Conservation (phyloP, 139 green algal genomes). For the Medakamo hakoo region DNA sequence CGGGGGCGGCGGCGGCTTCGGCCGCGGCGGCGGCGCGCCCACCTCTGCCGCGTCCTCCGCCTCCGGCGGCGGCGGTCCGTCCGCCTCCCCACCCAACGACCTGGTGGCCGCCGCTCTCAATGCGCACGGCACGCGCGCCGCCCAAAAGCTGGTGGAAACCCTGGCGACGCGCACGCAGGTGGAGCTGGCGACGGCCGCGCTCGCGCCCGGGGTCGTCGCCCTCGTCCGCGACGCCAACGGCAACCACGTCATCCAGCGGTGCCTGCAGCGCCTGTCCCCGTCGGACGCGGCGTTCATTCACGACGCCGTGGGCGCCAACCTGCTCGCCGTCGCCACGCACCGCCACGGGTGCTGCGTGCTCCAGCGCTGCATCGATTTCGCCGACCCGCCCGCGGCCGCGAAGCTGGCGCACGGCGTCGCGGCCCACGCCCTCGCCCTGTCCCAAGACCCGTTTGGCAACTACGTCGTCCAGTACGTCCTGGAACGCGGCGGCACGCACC, state of each 20-base stretch:
- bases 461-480: constrained; percentile 98
- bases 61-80: too few species aligned
- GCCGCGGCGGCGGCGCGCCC: constrained; percentile 63
- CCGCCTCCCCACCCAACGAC: too few species aligned
- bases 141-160: constrained; percentile 93
- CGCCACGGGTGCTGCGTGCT: constrained; percentile 97
- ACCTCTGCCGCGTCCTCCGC: too few species aligned
- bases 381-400: constrained; percentile 48
- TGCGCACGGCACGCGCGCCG: constrained; percentile 90
- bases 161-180: constrained; percentile 33
- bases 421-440: constrained; percentile 58
- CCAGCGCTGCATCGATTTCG: constrained; percentile 97
- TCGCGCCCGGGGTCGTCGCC: constrained; percentile 70
- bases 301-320: constrained; percentile 64
- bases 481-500: constrained; percentile 59
- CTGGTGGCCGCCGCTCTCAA: constrained; percentile 81
- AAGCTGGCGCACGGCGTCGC: constrained; percentile 69
- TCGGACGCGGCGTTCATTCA: constrained; percentile 83
- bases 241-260: constrained; percentile 98
- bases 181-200: constrained; percentile 58
- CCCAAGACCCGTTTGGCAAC: constrained; percentile 87
- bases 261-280: constrained; percentile 66
- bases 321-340: constrained; percentile 89
- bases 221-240: constrained; percentile 97
- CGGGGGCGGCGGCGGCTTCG: constrained; percentile 7